Evolutionary conservation across 306 rosid genomes (phyloP).

Genomic region (Fagus crenata): DNA sequence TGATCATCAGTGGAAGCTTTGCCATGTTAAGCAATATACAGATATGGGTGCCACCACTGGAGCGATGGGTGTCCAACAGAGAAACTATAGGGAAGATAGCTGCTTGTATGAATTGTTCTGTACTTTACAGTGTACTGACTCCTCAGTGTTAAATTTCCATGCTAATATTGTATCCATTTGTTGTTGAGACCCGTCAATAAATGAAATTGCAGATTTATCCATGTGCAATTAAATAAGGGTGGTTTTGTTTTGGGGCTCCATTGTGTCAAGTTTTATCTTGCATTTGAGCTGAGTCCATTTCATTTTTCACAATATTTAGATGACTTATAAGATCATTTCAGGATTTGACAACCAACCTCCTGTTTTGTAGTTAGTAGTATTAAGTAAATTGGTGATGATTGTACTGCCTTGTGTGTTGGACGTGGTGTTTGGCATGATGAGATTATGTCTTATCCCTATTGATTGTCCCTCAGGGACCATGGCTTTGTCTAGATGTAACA

Average conservation of each 20-base stretch:
- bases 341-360: background rate
- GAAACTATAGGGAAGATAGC: background rate
- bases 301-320: too few relatives aligned
- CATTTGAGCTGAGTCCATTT: too few relatives aligned
- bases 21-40: background rate
- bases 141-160: background rate
- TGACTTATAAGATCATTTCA: background rate
- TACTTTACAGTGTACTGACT: background rate
- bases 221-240: background rate
- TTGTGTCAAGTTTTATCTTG: background rate
- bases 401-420: background rate
- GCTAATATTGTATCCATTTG: background rate
- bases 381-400: background rate
- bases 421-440: background rate
- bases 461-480: too few relatives aligned
- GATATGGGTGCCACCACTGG: background rate
- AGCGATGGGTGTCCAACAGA: background rate
- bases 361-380: background rate
- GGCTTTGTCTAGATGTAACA: too few relatives aligned
- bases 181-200: background rate
- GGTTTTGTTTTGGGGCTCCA: slow-evolving; percentile 4
- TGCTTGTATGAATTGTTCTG: slow-evolving; percentile 26
- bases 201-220: slow-evolving; percentile 2
- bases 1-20: background rate
- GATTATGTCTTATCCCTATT: background rate